These are phyloP conservation scores for Ustilago curta DNA, from an alignment of 1,284 basidiomycete genomes.

Conservation along the genomic window DNA sequence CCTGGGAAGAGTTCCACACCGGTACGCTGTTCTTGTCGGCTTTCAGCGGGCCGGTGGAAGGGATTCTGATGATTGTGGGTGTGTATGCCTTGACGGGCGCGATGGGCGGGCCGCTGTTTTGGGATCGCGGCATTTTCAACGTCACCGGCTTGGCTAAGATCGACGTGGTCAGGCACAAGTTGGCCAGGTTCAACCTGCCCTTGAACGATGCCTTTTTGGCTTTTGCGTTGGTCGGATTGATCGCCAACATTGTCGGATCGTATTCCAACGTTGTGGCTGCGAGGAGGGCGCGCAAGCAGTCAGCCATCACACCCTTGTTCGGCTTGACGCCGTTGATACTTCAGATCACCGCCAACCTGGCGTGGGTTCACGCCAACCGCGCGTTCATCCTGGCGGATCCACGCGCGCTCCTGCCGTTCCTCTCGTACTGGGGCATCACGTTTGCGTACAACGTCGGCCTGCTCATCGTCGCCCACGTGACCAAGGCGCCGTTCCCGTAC, in stretches of 20 bases:
- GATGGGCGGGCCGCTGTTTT: constrained; percentile 75
- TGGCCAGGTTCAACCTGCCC: constrained; percentile 75
- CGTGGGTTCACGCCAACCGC: constrained; percentile 77
- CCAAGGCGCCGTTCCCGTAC: constrained; percentile 83
- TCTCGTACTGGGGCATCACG: constrained; percentile 88
- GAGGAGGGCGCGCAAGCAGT: constrained; percentile 40
- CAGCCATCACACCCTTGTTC: constrained; percentile 75
- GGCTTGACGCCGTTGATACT: constrained; percentile 83
- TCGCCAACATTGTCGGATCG: constrained; percentile 82
- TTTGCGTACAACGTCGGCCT: constrained; percentile 82
- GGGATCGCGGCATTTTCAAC: constrained; percentile 81
- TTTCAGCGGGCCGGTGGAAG: constrained; percentile 96
- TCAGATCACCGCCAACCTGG: constrained; percentile 78
- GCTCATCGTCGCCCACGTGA: constrained; percentile 94
- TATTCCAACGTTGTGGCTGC: constrained; percentile 61
- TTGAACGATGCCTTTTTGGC: constrained; percentile 90
- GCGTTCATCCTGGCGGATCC: constrained; percentile 53
- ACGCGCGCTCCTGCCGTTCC: constrained; percentile 81
- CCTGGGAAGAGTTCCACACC: constrained; percentile 98
- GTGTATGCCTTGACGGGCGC: constrained; percentile 81
- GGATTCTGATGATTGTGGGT: constrained; percentile 85
- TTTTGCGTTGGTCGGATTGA: constrained; percentile 80
- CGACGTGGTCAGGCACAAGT: constrained; percentile 50
- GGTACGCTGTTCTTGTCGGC: constrained; percentile 75
- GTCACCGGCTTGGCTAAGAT: constrained; percentile 75